Evolutionary conservation across 371 early-diverging fungal species (phyloP), one percentile per base, ranked within the genome.

Genomic region (Apophysomyces trapeziformis): DNA sequence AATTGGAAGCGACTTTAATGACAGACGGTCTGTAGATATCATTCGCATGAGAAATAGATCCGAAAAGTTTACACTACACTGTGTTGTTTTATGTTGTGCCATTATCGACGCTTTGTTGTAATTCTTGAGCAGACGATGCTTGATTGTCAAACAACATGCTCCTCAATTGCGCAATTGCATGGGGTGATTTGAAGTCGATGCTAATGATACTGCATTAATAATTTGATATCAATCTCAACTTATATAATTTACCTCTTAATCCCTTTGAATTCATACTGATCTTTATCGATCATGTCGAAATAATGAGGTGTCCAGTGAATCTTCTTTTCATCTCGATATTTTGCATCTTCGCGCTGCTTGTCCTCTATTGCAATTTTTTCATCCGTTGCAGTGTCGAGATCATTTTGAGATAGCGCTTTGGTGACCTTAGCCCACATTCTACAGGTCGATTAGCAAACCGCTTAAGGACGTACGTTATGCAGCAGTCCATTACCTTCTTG

Each of bases 301-400:
- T 80, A 91, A 59, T 78, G 75, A n/a, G 88, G 80, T 8, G 66
- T 60, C 69, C 82, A 90, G 14, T 66, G 62, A 43, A 73, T 69
- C 13, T 77, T 80, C 36, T 79, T 75, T 7, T 74, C 77, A 37
- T 88, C 90, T 11, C 95, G 83, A n/a, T 71, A 73, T 69, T 87
- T 91, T 13, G 87, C 77, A 35, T 81, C 79, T 37, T 79, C 73
- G 12, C 97, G 88, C 74, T 97, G 96, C 36, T 81, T 81, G 65
- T 95, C 92, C 76, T 97, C 97, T 60, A 97, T 92, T 6, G 74
- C 76, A 2, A 85, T 80, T 72, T 97, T 97, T 72, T 94, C 93
- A 5, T 69, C 73, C 4, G 97, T 96, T 0, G 96, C 97, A 36
- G 78, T 68, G 39, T 92, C 88, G 74, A 95, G 76, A 68, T 95